phyloP scores from a whole-genome alignment of 345 rosid genomes.

The Eucalyptus erythrocorys region DNA sequence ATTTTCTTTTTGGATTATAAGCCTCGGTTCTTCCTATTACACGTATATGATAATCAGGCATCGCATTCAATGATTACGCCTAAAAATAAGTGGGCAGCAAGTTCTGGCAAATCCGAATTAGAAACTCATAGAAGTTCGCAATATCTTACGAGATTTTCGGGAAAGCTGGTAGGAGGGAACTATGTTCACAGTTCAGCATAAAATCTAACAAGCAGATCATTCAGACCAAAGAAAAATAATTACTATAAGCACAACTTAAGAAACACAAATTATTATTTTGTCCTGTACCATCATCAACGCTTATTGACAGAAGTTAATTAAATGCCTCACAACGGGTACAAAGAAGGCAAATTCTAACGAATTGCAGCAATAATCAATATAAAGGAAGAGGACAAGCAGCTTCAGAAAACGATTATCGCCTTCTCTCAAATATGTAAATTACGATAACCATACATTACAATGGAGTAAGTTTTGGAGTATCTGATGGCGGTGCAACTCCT shows the following conservation, averaged over 20 bases:
- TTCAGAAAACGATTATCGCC: not conserved
- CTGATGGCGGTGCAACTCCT: not conserved
- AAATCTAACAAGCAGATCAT: not conserved
- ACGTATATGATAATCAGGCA: not conserved
- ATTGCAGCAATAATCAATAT: not conserved
- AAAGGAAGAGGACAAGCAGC: not conserved
- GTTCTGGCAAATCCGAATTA: not conserved
- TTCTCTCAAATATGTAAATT: not conserved
- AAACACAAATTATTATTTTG: not conserved
- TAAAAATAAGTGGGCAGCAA: not conserved
- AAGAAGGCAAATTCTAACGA: not conserved
- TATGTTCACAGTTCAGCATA: not conserved
- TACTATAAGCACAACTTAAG: not conserved
- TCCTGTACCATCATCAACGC: not conserved
- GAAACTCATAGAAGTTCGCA: not conserved
- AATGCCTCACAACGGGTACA: not conserved
- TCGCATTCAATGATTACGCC: not conserved
- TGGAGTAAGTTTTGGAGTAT: not conserved
- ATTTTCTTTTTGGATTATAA: not conserved
- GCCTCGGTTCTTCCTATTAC: not conserved
- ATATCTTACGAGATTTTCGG: not conserved
- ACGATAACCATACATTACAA: not conserved
- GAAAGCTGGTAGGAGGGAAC: not conserved
- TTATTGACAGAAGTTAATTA: not conserved
- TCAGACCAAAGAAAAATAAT: not conserved